These are phyloP conservation scores for Pleurotus tuber-regium DNA, from an alignment of 768 basidiomycete genomes.

Conservation along the genomic window DNA sequence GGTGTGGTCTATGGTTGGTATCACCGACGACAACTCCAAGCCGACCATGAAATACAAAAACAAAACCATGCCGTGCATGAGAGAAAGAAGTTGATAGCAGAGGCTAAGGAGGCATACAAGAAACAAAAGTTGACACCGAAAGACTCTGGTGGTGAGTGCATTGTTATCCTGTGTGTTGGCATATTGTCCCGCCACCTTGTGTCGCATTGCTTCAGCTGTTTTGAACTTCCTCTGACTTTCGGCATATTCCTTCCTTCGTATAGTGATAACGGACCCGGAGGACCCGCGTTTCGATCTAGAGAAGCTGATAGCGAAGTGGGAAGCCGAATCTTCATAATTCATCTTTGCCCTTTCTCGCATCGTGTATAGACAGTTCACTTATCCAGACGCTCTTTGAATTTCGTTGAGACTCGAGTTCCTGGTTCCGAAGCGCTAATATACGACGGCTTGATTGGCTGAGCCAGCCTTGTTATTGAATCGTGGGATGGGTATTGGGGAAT, in stretches of 20 bases:
- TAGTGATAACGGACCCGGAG: conserved; percentile 92
- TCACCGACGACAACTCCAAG: conserved; percentile 89
- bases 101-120: conserved; percentile 90
- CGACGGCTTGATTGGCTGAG: no score
- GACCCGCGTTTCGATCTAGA: conserved; percentile 96
- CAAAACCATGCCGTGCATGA: conserved; percentile 70
- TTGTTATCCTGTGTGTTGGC: no score
- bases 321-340: conserved; percentile 46
- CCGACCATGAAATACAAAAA: conserved; percentile 73
- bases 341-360: background rate
- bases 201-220: no score
- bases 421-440: no score
- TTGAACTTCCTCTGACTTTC: no score
- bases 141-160: conserved; percentile 50
- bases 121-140: conserved; percentile 63
- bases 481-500: no score
- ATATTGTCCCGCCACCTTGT: no score
- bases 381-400: no score
- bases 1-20: conserved; percentile 91
- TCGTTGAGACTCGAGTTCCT: no score
- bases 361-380: conserved; percentile 4
- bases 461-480: no score
- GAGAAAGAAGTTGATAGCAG: conserved; percentile 71
- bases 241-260: no score
- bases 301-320: conserved; percentile 77